These are phyloP conservation scores for Metschnikowia sp. DNA, from an alignment of 805 yeast genomes.

Conservation along the genomic window DNA sequence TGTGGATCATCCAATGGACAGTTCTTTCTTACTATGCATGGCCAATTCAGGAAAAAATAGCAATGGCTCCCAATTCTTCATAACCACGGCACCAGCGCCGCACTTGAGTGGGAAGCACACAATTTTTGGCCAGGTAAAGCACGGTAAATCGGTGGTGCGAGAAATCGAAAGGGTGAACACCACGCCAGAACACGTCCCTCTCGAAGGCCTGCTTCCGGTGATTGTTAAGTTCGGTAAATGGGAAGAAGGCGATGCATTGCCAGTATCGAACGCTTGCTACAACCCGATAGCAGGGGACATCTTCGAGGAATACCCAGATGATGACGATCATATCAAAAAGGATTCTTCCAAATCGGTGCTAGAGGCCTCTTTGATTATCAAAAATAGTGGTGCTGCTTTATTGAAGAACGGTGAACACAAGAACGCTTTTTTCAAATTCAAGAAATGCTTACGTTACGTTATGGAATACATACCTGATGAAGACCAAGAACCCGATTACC, in stretches of 20 bases:
- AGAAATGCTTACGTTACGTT: conserved; percentile 63
- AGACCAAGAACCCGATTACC: conserved; percentile 56
- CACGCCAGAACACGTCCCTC: conserved; percentile 40
- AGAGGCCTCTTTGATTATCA: conserved; percentile 52
- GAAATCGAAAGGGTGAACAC: conserved; percentile 52
- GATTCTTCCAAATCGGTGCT: conserved; percentile 54
- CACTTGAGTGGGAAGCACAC: conserved; percentile 77
- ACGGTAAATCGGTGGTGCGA: conserved; percentile 68
- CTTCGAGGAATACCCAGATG: conserved; percentile 77
- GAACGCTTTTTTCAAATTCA: conserved; percentile 61
- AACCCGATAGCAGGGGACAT: conserved; percentile 63
- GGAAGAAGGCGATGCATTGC: conserved; percentile 49
- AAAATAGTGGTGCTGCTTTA: conserved; percentile 62
- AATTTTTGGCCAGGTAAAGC: conserved; percentile 67
- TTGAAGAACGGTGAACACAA: conserved; percentile 50
- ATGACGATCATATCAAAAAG: conserved; percentile 55
- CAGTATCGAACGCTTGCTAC: conserved; percentile 61
- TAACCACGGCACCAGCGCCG: conserved; percentile 64
- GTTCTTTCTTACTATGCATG: conserved; percentile 57
- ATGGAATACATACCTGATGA: conserved; percentile 71
- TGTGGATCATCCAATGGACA: conserved; percentile 37
- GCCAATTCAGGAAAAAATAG: conserved; percentile 54
- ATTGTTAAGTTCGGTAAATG: conserved; percentile 64
- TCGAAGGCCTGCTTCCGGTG: conserved; percentile 38
- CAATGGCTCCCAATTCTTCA: conserved; percentile 68